Evolutionary conservation across 768 basidiomycete genomes (phyloP).

Genomic region (Harrya chromipes): DNA sequence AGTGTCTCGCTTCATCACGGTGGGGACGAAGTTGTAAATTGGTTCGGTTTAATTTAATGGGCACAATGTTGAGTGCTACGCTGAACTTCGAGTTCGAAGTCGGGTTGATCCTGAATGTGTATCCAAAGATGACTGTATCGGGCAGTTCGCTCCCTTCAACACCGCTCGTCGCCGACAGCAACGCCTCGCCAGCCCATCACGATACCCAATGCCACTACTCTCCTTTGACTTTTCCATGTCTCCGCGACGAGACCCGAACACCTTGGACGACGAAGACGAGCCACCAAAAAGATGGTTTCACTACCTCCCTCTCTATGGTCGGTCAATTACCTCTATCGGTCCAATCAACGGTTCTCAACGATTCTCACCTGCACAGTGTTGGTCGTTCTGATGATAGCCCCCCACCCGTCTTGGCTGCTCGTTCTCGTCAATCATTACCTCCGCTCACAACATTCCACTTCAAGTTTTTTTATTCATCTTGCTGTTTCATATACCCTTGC

Average conservation of each 20-base stretch:
- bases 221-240: conserved; percentile 25
- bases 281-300: conserved; percentile 51
- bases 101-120: no score
- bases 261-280: conserved; percentile 33
- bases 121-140: no score
- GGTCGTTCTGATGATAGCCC: conserved; percentile 58
- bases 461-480: conserved; percentile 52
- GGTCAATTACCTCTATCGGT: conserved; percentile 15
- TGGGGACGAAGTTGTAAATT: no score
- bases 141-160: not conserved
- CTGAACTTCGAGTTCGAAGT: no score
- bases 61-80: no score
- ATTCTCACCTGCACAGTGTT: conserved; percentile 34
- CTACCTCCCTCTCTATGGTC: conserved; percentile 56
- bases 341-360: conserved; percentile 1
- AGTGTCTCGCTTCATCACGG: no score
- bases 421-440: conserved; percentile 69
- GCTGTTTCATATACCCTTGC: conserved; percentile 60
- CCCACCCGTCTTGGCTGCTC: conserved; percentile 71
- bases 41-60: no score
- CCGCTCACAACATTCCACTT: conserved; percentile 45
- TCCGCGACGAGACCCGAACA: conserved; percentile 9
- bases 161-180: not conserved
- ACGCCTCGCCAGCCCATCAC: not conserved
- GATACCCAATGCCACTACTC: conserved; percentile 25